phyloP scores from a whole-genome alignment of 164 flowering plant genomes.

The Taxillus chinensis region DNA sequence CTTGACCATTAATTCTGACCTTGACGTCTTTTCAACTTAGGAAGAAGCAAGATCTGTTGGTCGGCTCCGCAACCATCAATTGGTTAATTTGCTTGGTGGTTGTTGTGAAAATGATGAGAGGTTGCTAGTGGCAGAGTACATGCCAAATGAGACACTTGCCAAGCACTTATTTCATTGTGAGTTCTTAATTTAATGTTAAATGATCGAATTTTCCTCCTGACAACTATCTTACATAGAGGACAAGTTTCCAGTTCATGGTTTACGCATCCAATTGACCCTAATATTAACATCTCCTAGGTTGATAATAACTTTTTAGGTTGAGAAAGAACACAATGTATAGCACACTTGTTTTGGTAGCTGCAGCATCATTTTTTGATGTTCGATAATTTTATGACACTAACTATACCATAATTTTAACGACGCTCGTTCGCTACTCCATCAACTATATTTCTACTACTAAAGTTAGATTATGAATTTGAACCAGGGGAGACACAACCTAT shows the following conservation, averaged over 20 bases:
- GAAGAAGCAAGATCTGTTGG: slow-evolving; percentile 56
- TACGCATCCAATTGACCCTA: background rate
- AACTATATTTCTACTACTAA: too few relatives aligned
- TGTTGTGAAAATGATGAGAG: slow-evolving; percentile 49
- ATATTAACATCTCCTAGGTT: too few relatives aligned
- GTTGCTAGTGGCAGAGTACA: slow-evolving; percentile 48
- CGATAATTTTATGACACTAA: too few relatives aligned
- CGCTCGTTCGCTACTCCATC: too few relatives aligned
- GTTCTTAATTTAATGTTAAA: slow-evolving; percentile 3
- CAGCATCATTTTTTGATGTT: too few relatives aligned
- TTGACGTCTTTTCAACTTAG: slow-evolving; percentile 12
- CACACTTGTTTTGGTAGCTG: too few relatives aligned
- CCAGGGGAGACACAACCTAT: slow-evolving; percentile 56
- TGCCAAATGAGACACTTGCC: slow-evolving; percentile 58
- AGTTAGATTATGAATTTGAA: background rate
- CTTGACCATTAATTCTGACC: background rate
- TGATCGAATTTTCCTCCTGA: background rate
- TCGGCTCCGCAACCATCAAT: slow-evolving; percentile 36
- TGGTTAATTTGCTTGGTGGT: slow-evolving; percentile 48
- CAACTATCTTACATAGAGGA: too few relatives aligned
- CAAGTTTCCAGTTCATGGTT: background rate
- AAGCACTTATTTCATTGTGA: slow-evolving; percentile 58
- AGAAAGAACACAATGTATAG: background rate
- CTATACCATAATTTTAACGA: too few relatives aligned
- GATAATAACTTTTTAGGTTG: background rate